phyloP scores from a whole-genome alignment of 441 rosid genomes.

The Adansonia gregorii region DNA sequence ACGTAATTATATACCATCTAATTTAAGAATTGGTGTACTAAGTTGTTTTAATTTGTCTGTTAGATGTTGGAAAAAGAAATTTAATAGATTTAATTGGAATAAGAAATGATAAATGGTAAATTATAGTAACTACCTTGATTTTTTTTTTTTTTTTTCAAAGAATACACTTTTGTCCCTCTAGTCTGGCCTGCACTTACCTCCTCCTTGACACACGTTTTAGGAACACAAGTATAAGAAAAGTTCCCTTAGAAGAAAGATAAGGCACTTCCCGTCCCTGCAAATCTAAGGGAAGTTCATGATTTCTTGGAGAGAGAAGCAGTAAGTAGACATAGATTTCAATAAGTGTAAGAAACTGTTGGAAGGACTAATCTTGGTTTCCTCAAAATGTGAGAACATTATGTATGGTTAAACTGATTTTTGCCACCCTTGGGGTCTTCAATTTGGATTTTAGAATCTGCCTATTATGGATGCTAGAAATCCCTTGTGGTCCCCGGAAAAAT shows the following conservation, averaged over 20 bases:
- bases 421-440: not conserved
- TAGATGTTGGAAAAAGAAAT: not conserved
- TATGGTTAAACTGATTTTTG: not conserved
- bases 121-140: not conserved
- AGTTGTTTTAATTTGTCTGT: constrained; percentile 3
- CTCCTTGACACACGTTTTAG: not conserved
- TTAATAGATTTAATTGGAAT: constrained; percentile 1
- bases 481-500: not conserved
- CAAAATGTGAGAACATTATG: not conserved
- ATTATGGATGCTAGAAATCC: constrained; percentile 7
- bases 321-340: not conserved
- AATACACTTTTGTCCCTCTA: not conserved
- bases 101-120: constrained; percentile 6
- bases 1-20: not conserved
- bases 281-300: not conserved
- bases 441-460: constrained; percentile 4
- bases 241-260: not conserved
- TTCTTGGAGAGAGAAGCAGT: constrained; percentile 4
- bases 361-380: not conserved
- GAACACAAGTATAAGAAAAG: not conserved
- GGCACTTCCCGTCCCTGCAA: not conserved
- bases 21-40: not conserved
- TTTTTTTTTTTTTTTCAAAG: not conserved
- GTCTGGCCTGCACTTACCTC: not conserved
- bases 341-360: constrained; percentile 1